Percentiles rank a stretch among this genome's conserved stretches.
phyloP scores from a whole-genome alignment of 345 rosid genomes.

The Salix exigua region DNA sequence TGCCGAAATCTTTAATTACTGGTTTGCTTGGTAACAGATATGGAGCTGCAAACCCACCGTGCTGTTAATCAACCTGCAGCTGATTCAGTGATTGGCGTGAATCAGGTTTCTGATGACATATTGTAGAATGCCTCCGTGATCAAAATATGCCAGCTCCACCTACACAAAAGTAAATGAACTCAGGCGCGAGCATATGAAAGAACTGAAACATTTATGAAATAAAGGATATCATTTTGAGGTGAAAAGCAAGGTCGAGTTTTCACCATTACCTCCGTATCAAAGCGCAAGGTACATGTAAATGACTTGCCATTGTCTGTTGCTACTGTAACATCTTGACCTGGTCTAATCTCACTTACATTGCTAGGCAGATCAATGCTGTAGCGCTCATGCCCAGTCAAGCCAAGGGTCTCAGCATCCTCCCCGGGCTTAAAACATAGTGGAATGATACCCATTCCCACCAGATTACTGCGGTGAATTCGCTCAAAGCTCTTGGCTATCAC shows the following conservation, averaged over 20 bases:
- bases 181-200: background rate
- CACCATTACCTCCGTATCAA: conserved; percentile 73
- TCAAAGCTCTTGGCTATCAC: conserved; percentile 88
- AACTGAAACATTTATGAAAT: background rate
- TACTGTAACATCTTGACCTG: conserved; percentile 81
- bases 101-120: conserved; percentile 62
- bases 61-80: background rate
- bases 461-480: conserved; percentile 79
- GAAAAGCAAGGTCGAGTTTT: background rate
- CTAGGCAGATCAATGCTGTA: conserved; percentile 64
- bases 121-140: conserved; percentile 60
- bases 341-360: conserved; percentile 60
- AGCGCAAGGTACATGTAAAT: conserved; percentile 61
- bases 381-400: conserved; percentile 76
- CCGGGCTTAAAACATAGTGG: conserved; percentile 83
- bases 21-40: background rate
- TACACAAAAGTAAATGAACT: background rate
- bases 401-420: conserved; percentile 73
- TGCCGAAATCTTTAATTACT: background rate
- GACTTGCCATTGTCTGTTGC: conserved; percentile 63
- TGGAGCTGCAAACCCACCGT: background rate
- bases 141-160: conserved; percentile 52
- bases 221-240: background rate
- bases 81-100: conserved; percentile 25
- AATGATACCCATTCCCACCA: conserved; percentile 87